Evolutionary conservation across 1,284 basidiomycete species (phyloP).

Genomic region (Porogramme epimiltina): DNA sequence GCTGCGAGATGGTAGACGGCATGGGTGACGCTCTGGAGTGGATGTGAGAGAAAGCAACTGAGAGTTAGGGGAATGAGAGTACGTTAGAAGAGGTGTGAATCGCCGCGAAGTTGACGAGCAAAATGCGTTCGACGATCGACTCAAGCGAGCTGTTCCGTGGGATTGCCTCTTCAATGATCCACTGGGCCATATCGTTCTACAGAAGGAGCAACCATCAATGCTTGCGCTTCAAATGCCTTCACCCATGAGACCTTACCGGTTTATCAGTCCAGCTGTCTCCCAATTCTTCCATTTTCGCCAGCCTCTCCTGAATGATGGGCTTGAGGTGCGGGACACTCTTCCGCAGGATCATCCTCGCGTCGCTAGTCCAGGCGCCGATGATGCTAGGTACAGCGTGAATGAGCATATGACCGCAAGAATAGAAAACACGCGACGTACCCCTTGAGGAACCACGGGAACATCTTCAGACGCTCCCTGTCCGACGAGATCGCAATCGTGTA

Average conservation of each 20-base stretch:
- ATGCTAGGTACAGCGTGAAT: conserved; percentile 18
- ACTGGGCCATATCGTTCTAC: conserved; percentile 31
- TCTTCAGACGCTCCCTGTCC: conserved; percentile 32
- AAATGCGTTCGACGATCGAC: neutral
- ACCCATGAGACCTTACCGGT: conserved; percentile 30
- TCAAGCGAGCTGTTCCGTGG: conserved; percentile 14
- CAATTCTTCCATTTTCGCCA: conserved; percentile 34
- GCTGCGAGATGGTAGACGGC: conserved; percentile 44
- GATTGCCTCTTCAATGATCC: conserved; percentile 29
- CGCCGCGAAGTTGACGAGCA: neutral
- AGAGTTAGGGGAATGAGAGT: too few species aligned
- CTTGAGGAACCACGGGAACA: conserved; percentile 40
- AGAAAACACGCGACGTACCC: conserved; percentile 32
- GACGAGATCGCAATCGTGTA: conserved; percentile 40
- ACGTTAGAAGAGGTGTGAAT: neutral
- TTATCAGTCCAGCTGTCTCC: conserved; percentile 40
- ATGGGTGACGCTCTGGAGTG: conserved; percentile 35
- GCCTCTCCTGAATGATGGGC: conserved; percentile 41
- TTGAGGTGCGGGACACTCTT: conserved; percentile 32
- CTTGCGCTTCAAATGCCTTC: neutral
- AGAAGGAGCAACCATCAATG: neutral
- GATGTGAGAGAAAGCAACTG: neutral
- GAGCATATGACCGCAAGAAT: neutral
- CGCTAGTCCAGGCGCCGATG: conserved; percentile 20
- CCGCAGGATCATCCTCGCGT: conserved; percentile 6